Conservation (phyloP, 2,329 filamentous ascomycete species). For the Gnomoniopsis smithogilvyi region DNA sequence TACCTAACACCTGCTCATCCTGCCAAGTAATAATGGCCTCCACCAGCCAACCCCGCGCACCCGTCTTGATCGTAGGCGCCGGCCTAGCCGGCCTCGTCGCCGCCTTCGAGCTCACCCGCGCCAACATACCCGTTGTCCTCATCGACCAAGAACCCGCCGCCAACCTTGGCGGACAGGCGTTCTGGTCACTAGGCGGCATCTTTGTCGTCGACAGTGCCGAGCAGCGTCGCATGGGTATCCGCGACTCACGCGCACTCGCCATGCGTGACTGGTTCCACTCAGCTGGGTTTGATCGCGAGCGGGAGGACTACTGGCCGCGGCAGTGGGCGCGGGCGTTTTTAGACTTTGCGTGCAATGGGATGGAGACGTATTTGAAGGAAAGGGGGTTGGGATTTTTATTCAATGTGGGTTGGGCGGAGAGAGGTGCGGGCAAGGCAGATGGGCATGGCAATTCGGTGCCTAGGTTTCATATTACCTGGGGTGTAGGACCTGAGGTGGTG, state of each 20-base stretch:
- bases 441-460: conserved; percentile 63
- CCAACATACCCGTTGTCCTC: conserved; percentile 46
- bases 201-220: conserved; percentile 57
- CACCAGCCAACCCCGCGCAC: conserved; percentile 19
- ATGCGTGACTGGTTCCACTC: conserved; percentile 57
- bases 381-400: conserved; percentile 49
- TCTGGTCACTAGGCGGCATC: conserved; percentile 61
- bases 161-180: conserved; percentile 60
- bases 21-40: no score
- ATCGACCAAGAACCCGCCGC: conserved; percentile 56
- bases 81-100: conserved; percentile 59
- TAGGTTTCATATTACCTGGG: conserved; percentile 61
- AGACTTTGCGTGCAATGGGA: conserved; percentile 55
- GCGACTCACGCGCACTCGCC: conserved; percentile 54
- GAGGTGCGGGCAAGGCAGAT: conserved; percentile 51
- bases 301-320: conserved; percentile 55
- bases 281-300: conserved; percentile 55
- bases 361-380: conserved; percentile 55
- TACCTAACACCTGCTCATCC: no score
- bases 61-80: conserved; percentile 54
- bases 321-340: conserved; percentile 64
- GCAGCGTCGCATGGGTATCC: conserved; percentile 57
- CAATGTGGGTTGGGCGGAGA: conserved; percentile 60
- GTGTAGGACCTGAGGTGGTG: conserved; percentile 58
- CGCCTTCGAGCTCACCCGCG: conserved; percentile 52